A percentile compares a stretch with the other conserved stretches of the same genome.
These are phyloP conservation scores for Serpula lacrymans DNA, from an alignment of 768 basidiomycete species.

Conservation along the genomic window DNA sequence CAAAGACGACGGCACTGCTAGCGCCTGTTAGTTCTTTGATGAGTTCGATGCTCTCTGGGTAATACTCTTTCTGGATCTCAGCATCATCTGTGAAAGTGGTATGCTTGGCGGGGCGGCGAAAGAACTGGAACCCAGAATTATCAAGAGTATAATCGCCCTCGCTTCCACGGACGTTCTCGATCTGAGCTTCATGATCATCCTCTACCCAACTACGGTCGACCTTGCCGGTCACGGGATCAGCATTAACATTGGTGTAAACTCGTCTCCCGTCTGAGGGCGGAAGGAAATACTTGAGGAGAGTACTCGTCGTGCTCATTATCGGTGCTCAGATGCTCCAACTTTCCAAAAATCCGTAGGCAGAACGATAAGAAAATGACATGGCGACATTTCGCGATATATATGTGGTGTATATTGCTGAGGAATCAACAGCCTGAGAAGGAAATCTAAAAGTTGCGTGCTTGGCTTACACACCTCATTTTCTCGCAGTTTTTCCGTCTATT, in stretches of 20 bases:
- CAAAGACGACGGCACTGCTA: constrained; percentile 36
- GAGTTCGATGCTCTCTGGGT: constrained; percentile 35
- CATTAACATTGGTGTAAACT: constrained; percentile 14
- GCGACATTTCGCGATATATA: too few relatives aligned
- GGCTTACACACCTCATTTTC: background rate
- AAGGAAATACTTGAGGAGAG: constrained; percentile 23
- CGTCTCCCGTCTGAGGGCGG: constrained; percentile 17
- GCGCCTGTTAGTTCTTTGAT: constrained; percentile 38
- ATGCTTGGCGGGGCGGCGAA: constrained; percentile 19
- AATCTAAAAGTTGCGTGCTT: constrained; percentile 2
- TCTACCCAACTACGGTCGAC: constrained; percentile 19
- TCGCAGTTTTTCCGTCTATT: too few relatives aligned
- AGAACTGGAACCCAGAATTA: constrained; percentile 34
- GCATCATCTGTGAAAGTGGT: constrained; percentile 31
- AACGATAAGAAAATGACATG: too few relatives aligned
- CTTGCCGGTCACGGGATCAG: constrained; percentile 11
- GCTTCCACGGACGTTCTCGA: constrained; percentile 33
- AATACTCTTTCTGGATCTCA: constrained; percentile 36
- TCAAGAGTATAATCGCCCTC: constrained; percentile 30
- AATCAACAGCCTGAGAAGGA: too few relatives aligned
- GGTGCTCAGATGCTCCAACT: too few relatives aligned
- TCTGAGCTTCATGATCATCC: constrained; percentile 11
- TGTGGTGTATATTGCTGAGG: too few relatives aligned
- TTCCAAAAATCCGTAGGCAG: too few relatives aligned
- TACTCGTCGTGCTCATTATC: constrained; percentile 10